Base-by-base conservation (phyloP, 2,329 filamentous ascomycete genomes). In the Trichothecium roseum region DNA sequence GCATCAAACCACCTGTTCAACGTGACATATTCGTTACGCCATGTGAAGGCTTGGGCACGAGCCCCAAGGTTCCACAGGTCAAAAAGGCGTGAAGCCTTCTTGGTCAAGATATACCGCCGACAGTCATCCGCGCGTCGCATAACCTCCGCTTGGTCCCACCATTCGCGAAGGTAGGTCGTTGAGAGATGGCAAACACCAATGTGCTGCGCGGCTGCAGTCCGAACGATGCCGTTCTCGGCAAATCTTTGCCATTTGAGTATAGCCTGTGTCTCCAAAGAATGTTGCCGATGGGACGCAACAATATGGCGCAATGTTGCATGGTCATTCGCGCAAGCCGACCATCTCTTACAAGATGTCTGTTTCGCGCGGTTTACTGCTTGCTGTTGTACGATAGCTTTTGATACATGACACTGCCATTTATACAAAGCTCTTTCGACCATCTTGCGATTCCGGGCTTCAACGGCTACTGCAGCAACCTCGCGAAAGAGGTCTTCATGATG, bases 31-130 rank as follows among this genome's bases (percentile, higher is more conserved):
- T 58, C 54, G n/a, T 40, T 43, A 34, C 43, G 54, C 51, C 52
- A 57, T 16, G 43, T 44, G 32, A 57, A 57, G 9, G 53, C 54
- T 34, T 57, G 50, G 6, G 49, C 49, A 33, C 55, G 53, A 28
- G 53, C 50, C 29, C 41, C 45, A 14, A 60, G 35, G 31, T 54
- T 54, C 57, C 57, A 61, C n/a, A 43, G 37, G 22, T 48, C 38
- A 30, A 58, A 52, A 5, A 38, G 39, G 16, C 41, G 42, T 8
- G 20, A 36, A 8, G 39, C 45, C 10, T 49, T 50, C 20, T 49
- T 38, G 10, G 39, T 22, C 10, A 48, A 38, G 3, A 45, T 18
- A 29, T 40, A 37, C 24, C 40, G 45, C 8, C 39, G 45, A 35
- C 48, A 57, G 8, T 37, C 32, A 15, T 37, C 28, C 27, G 54